Conservation (phyloP, 1,139 yeast species). For the Saccharomyces pastorianus region DNA sequence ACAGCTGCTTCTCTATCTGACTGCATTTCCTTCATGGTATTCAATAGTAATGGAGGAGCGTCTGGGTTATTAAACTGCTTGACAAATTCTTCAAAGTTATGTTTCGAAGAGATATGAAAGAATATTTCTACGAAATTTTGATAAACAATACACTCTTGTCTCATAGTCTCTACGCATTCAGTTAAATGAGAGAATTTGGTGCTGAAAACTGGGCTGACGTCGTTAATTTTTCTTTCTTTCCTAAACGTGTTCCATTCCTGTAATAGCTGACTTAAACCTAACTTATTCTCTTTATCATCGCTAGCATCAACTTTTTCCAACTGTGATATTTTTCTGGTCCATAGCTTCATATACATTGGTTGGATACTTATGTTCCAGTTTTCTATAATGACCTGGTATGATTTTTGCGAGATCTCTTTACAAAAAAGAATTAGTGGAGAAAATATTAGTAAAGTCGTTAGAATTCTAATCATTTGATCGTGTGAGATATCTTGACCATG, state of each 20-base stretch:
- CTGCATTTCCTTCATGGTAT: constrained; percentile 37
- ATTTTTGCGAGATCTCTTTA: constrained; percentile 34
- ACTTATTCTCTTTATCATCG: not conserved
- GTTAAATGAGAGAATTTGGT: constrained; percentile 12
- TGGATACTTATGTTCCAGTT: constrained; percentile 24
- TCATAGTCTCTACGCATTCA: constrained; percentile 31
- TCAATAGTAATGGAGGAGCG: constrained; percentile 29
- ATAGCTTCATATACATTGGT: constrained; percentile 17
- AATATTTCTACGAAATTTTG: constrained; percentile 59
- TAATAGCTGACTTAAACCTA: constrained; percentile 2
- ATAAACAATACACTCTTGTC: constrained; percentile 43
- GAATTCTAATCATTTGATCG: constrained; percentile 29
- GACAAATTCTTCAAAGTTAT: constrained; percentile 45
- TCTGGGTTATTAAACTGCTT: constrained; percentile 34
- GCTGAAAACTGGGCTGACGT: constrained; percentile 11
- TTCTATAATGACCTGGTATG: constrained; percentile 37
- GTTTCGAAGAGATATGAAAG: constrained; percentile 52
- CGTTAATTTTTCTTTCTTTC: constrained; percentile 10
- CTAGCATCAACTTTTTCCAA: constrained; percentile 5
- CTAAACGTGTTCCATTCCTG: constrained; percentile 21
- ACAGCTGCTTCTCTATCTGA: constrained; percentile 49
- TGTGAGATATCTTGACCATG: constrained; percentile 30
- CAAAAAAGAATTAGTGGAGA: constrained; percentile 43
- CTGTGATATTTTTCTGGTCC: constrained; percentile 13
- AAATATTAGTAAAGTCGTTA: constrained; percentile 44